phyloP scores from a whole-genome alignment of 2,329 filamentous ascomycete species.

The Sporothrix brunneoviolacea region DNA sequence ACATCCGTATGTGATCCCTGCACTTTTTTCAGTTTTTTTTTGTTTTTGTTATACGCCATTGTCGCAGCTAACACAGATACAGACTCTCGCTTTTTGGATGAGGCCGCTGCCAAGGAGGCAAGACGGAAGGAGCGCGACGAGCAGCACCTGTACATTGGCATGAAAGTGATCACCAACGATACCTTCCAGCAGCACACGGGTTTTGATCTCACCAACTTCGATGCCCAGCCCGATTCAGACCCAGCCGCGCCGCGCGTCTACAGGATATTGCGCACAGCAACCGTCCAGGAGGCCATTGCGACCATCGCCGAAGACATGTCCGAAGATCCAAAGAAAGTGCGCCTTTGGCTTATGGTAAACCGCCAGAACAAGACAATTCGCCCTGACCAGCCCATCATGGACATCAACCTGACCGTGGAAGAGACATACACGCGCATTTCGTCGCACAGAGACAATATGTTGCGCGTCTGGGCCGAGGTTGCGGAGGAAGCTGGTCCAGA shows the following conservation, averaged over 20 bases:
- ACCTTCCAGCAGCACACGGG: constrained; percentile 76
- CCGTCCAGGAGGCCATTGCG: constrained; percentile 66
- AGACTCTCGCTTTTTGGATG: constrained; percentile 74
- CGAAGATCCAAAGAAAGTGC: constrained; percentile 61
- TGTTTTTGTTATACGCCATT: not conserved
- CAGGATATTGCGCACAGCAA: constrained; percentile 67
- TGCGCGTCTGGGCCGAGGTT: constrained; percentile 83
- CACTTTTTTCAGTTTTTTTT: not conserved
- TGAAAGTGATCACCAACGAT: constrained; percentile 73
- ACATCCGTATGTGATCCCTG: constrained; percentile 66
- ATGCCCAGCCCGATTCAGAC: constrained; percentile 49
- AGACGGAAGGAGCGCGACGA: constrained; percentile 86
- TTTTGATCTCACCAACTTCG: constrained; percentile 72
- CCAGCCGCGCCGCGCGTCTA: constrained; percentile 65
- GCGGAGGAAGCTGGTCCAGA: constrained; percentile 59
- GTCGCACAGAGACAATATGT: constrained; percentile 59
- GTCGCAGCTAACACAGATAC: constrained; percentile 10
- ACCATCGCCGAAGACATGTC: constrained; percentile 64
- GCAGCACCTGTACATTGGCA: constrained; percentile 83
- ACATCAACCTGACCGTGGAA: constrained; percentile 68
- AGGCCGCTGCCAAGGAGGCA: constrained; percentile 67
- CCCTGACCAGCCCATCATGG: constrained; percentile 79
- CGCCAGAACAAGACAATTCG: constrained; percentile 94
- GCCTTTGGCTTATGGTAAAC: constrained; percentile 97
- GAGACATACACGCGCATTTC: constrained; percentile 52